Evolutionary conservation across 1,284 basidiomycete species (phyloP).

Genomic region (Moesziomyces parantarcticus): DNA sequence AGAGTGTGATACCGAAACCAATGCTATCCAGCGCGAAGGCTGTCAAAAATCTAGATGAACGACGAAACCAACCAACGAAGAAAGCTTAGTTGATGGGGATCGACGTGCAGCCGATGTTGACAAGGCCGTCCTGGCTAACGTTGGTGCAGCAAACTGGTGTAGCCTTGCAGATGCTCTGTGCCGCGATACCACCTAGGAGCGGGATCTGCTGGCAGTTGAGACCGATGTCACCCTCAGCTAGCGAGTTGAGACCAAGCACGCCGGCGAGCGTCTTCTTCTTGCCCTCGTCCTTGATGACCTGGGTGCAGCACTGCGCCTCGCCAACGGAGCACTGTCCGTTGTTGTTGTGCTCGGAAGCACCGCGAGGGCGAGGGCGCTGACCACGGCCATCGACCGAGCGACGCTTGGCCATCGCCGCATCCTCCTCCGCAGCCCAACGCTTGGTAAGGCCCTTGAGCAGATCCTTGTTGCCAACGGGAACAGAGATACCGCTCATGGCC

Average conservation of each 20-base stretch:
- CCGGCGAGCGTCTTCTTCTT: constrained; percentile 54
- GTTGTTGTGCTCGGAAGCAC: constrained; percentile 37
- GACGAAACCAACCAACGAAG: constrained; percentile 1
- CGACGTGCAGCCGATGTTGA: constrained; percentile 57
- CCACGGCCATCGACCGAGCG: constrained; percentile 34
- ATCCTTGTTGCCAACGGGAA: constrained; percentile 36
- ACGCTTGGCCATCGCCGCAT: constrained; percentile 41
- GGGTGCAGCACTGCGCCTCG: constrained; percentile 47
- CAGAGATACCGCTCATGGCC: constrained; percentile 34
- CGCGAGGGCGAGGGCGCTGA: constrained; percentile 35
- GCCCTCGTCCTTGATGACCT: constrained; percentile 44
- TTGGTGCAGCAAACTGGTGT: constrained; percentile 54
- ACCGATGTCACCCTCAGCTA: constrained; percentile 39
- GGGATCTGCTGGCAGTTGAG: constrained; percentile 55
- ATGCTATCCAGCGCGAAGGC: constrained; percentile 10
- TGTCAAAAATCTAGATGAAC: constrained; percentile 1
- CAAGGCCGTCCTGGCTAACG: constrained; percentile 52
- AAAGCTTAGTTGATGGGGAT: constrained; percentile 53
- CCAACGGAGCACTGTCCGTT: constrained; percentile 54
- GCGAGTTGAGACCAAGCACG: constrained; percentile 47
- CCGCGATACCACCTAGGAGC: constrained; percentile 30
- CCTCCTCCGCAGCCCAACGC: constrained; percentile 42
- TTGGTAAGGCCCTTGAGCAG: constrained; percentile 22
- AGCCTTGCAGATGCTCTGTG: constrained; percentile 49
- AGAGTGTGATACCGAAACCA: constrained; percentile 6